Conservation (phyloP, 2,329 filamentous ascomycete genomes). For the Zymoseptoria crescenta region DNA sequence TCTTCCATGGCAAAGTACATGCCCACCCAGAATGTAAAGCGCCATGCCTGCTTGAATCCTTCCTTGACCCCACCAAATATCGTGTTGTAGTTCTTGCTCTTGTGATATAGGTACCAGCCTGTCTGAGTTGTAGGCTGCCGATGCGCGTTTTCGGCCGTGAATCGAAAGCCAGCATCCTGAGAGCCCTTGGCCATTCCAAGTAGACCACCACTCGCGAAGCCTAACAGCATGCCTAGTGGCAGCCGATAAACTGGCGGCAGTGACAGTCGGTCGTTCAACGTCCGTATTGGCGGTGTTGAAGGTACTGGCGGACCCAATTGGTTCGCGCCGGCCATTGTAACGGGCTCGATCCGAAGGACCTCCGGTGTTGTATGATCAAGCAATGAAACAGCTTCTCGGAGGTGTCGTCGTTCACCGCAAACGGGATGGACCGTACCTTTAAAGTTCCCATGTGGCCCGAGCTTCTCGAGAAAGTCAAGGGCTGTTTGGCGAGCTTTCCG, state of each 20-base stretch:
- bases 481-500: background rate
- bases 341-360: background rate
- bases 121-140: slow-evolving; percentile 73
- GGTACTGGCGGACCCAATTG: background rate
- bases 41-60: slow-evolving; percentile 65
- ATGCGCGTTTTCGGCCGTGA: slow-evolving; percentile 94
- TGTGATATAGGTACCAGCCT: slow-evolving; percentile 98
- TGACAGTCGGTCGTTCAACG: slow-evolving; percentile 24
- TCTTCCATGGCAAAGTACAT: slow-evolving; percentile 78
- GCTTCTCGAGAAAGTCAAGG: background rate
- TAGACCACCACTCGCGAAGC: slow-evolving; percentile 22
- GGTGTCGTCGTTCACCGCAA: background rate
- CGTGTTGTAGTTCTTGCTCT: slow-evolving; percentile 89
- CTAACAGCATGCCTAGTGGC: slow-evolving; percentile 20
- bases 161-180: slow-evolving; percentile 55
- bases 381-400: background rate
- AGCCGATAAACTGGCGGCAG: slow-evolving; percentile 28
- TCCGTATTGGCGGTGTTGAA: slow-evolving; percentile 4
- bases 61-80: slow-evolving; percentile 71
- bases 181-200: slow-evolving; percentile 29
- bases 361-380: background rate
- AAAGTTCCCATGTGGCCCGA: background rate
- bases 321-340: background rate
- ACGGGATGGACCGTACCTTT: background rate
- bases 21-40: slow-evolving; percentile 63